Evolutionary conservation across 176 grass and related monocot genomes (phyloP), one percentile per base, ranked within the genome.

Genomic region (Eleusine coracana): DNA sequence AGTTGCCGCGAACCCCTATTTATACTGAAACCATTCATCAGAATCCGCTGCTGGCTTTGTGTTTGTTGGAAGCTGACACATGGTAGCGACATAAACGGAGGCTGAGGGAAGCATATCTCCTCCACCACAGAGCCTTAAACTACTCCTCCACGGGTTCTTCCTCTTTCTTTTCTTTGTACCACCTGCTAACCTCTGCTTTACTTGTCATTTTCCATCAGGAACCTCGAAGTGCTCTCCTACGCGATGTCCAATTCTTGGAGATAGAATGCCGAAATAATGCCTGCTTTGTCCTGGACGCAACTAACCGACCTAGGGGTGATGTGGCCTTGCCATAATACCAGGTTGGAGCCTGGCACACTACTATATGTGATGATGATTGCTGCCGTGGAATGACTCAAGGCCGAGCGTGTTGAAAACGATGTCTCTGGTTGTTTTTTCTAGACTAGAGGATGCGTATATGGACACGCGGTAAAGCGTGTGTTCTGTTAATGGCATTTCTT

Each of bases 41-140:
- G n/a, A 17, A 7, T 9, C 17, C 10, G 49, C 2, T 48, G 66
- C 5, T 18, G 18, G 44, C 58, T 82, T 70, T n/a, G 42, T 46
- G 48, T 71, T 41, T 41, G 54, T 75, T 87, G 89, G 84, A 80
- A 52, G 85, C 69, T 79, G 87, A 83, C 86, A 86, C 56, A 65
- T 63, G 73, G 56, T n/a, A 25, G 71, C 29, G 76, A 75, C 73
- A n/a, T 23, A 13, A 3, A 14, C 65, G 41, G 15, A 7, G 56
- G 66, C 61, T 59, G 14, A 58, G 71, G 68, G 16, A 56, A 56
- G 59, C 61, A 56, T 21, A 29, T 76, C n/a, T 66, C 84, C 51
- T 42, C 73, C 73, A 69, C 50, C 60, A 77, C 56, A 76, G 7
- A 69, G 59, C 78, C 29, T 51, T 61, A 82, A 86, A 82, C 27